A percentile compares a stretch with the other conserved stretches of the same genome.
These are phyloP conservation scores for Pilobolus umbonatus DNA, from an alignment of 192 early-diverging fungal species.

Conservation along the genomic window DNA sequence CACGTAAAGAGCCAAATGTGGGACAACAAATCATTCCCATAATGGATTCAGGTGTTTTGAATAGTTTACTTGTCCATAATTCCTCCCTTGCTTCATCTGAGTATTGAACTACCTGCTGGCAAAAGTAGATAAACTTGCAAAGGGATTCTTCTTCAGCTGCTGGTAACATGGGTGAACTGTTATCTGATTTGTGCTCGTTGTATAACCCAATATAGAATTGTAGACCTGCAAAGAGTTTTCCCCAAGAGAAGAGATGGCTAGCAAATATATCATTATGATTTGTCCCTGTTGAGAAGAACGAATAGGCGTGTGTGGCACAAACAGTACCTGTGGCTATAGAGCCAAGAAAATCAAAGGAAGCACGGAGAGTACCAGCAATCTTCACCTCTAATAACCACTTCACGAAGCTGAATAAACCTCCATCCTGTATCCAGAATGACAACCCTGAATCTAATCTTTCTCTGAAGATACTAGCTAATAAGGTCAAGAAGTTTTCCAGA, in stretches of 20 bases:
- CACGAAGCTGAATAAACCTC: constrained; percentile 57
- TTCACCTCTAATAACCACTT: constrained; percentile 58
- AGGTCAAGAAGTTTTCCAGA: constrained; percentile 62
- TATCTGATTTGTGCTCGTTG: constrained; percentile 35
- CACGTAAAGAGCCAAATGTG: constrained; percentile 77
- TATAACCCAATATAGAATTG: constrained; percentile 58
- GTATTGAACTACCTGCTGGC: constrained; percentile 72
- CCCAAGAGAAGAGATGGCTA: constrained; percentile 70
- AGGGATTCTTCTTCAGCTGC: constrained; percentile 71
- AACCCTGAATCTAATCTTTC: constrained; percentile 73
- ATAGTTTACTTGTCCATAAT: constrained; percentile 66
- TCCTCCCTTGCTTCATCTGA: constrained; percentile 63
- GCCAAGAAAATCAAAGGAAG: constrained; percentile 79
- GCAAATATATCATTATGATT: constrained; percentile 29
- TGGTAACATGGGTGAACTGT: constrained; percentile 39
- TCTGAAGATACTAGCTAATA: constrained; percentile 68
- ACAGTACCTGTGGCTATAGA: constrained; percentile 74
- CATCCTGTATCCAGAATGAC: constrained; percentile 61
- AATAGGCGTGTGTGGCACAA: constrained; percentile 58
- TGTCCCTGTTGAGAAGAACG: constrained; percentile 47
- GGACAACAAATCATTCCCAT: constrained; percentile 78
- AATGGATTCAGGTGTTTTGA: constrained; percentile 62
- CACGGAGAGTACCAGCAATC: constrained; percentile 56
- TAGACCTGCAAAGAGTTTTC: constrained; percentile 68
- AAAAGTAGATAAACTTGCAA: constrained; percentile 69